phyloP scores from a whole-genome alignment of 2,329 filamentous ascomycete species.

The Graphilbum fragrans region DNA sequence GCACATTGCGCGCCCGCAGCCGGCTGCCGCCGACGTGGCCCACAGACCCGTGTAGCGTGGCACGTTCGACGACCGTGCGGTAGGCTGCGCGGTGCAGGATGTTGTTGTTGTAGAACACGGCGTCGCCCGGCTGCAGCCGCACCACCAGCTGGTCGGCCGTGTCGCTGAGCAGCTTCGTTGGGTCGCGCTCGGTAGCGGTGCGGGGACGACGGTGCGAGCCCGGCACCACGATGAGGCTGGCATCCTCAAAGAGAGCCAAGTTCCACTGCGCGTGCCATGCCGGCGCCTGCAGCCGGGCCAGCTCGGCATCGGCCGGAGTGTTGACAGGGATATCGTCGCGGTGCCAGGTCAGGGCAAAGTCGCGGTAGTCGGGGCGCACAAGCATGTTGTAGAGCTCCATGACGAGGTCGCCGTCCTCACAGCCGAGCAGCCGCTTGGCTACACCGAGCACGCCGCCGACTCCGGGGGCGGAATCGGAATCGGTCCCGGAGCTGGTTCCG shows the following conservation, averaged over 20 bases:
- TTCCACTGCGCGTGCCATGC: constrained; percentile 81
- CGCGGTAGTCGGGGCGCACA: constrained; percentile 50
- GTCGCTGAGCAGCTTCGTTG: constrained; percentile 48
- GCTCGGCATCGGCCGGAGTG: constrained; percentile 55
- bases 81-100: constrained; percentile 68
- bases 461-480: constrained; percentile 51
- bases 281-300: constrained; percentile 39
- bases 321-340: constrained; percentile 67
- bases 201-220: constrained; percentile 61
- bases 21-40: constrained; percentile 44
- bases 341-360: constrained; percentile 75
- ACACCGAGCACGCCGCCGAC: constrained; percentile 40
- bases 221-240: constrained; percentile 62
- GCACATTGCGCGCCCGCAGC: constrained; percentile 54
- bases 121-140: constrained; percentile 58
- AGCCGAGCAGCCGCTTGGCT: constrained; percentile 50
- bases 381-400: constrained; percentile 87
- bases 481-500: constrained; percentile 36
- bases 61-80: constrained; percentile 41
- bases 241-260: constrained; percentile 65
- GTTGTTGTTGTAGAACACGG: constrained; percentile 84
- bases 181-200: constrained; percentile 56
- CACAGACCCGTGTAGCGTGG: constrained; percentile 63
- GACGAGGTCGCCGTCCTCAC: constrained; percentile 51
- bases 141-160: constrained; percentile 58